Evolutionary conservation across 495 filamentous ascomycete species (phyloP), one percentile per base, ranked within the genome.

Genomic region (Aspergillus saccharolyticus): DNA sequence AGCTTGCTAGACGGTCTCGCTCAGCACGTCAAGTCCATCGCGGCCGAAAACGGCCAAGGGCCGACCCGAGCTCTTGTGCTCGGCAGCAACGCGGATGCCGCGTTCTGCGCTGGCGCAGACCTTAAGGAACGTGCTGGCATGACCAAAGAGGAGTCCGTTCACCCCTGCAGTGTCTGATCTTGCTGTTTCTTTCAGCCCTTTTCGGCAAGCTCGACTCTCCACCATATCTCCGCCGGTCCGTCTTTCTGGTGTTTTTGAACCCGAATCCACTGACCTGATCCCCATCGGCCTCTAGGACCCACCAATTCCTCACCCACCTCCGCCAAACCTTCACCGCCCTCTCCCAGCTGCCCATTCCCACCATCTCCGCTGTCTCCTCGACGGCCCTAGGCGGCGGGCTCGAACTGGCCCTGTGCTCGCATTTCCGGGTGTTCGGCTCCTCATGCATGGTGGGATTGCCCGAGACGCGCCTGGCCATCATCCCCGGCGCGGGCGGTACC

Each of bases 41-140:
- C 85, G 50, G 71, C 78, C 3, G 89, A 95, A 65, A 84, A 82
- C 45, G 83, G 83, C 42, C 74, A 73, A 8, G 80, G 83, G 10
- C 70, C 78, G 0, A 96, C 91, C 9, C 74, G 94, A 44, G 90
- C 86, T 0, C 63, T 98, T 62, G 82, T 97, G 18, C 57, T 97
- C 2, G 86, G 86, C 14, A 91, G 86, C 60, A 89, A 88, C 7
- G 76, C 87, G 17, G 90, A 96, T 44, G 76, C 80, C 2, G 84
- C 83, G 53, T 98, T 98, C 73, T 97, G 93, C 73, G 91, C 95
- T 0, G 94, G 94, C 28, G 94, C 94, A 1, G 93, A 98, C 62
- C 70, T 98, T 56, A 97, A 96, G 67, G 94, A 97, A 76, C 78
- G 93, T 19, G 80, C 80, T 30, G 78, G 74, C 0, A 90, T 97